Percentiles rank a stretch among this genome's conserved stretches.
Conservation (phyloP, 306 rosid species). For the Inga oerstediana region DNA sequence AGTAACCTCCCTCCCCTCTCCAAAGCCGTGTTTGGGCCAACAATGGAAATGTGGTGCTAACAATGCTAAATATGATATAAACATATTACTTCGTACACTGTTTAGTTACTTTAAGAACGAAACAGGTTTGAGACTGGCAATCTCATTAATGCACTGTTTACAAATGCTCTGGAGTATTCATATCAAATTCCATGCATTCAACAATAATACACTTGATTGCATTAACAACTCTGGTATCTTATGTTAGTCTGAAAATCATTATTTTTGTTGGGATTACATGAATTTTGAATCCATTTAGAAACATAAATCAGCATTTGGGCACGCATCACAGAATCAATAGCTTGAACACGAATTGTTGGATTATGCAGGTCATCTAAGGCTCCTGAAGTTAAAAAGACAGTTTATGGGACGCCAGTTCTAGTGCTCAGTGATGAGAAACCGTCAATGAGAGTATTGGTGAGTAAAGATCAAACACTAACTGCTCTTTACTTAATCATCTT, state of each 20-base stretch:
- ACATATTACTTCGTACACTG: neutral
- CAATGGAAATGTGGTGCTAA: too few relatives aligned
- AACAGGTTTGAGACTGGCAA: neutral
- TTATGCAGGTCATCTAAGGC: constrained; percentile 79
- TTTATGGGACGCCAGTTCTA: constrained; percentile 66
- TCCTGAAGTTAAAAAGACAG: constrained; percentile 49
- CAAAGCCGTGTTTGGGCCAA: too few relatives aligned
- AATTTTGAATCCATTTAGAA: neutral
- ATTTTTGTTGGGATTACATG: neutral
- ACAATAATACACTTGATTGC: neutral
- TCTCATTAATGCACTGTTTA: neutral
- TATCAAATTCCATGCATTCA: neutral
- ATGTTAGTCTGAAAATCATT: neutral
- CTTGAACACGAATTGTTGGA: constrained; percentile 7
- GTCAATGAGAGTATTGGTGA: constrained; percentile 68
- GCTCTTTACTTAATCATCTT: neutral
- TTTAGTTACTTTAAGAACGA: neutral
- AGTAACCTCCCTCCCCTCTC: too few relatives aligned
- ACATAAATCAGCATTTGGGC: neutral
- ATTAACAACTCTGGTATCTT: neutral
- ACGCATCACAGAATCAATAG: neutral
- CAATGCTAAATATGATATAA: neutral
- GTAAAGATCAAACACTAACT: constrained; percentile 17
- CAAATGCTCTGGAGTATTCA: neutral
- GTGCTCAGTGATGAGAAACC: constrained; percentile 68